Evolutionary conservation across 345 rosid species (phyloP), one percentile per base, ranked within the genome.

Genomic region (Brassica rapa): DNA sequence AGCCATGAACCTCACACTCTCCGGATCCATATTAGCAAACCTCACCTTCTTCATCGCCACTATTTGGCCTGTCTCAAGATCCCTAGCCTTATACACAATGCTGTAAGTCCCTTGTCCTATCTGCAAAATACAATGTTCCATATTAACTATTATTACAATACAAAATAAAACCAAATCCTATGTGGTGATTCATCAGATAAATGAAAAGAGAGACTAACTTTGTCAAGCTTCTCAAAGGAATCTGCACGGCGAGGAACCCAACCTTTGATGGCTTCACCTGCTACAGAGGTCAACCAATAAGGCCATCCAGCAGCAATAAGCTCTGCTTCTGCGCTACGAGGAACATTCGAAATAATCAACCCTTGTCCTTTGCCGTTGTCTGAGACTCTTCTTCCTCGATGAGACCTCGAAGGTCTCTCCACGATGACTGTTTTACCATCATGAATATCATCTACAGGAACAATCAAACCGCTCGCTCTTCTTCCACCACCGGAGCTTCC

Each of bases 51-150:
- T 95, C 97, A 93, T 87, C 3, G 98, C 98, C 69, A 93, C 94
- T 46, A 81, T 81, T 77, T 89, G 88, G 0, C 90, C 90, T 2
- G 87, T 87, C 80, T 90, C 89, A 57, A 90, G 91, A 70, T 93
- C 97, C 3, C 84, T 82, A 5, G 93, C 99, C 75, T 77, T 93
- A 61, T 91, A 93, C 62, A 95, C 99, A 72, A 82, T 77, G 66
- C 98, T 93, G 24, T 95, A 95, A 73, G 98, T 93, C 84, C 99
- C 99, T 85, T 93, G 97, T 62, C 99, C 96, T 76, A 95, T 89
- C 98, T 95, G 84, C 88, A 85, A 35, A 53, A 29, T 8, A 32
- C 60, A 75, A 39, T 2, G 5, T 24, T 46, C 3, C 73, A 77
- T 6, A 68, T 8, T 33, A 73, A 68, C 6, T 33, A 73, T 68